Base-by-base conservation (phyloP, 305 asterid genomes). In the Plantago lanceolata region DNA sequence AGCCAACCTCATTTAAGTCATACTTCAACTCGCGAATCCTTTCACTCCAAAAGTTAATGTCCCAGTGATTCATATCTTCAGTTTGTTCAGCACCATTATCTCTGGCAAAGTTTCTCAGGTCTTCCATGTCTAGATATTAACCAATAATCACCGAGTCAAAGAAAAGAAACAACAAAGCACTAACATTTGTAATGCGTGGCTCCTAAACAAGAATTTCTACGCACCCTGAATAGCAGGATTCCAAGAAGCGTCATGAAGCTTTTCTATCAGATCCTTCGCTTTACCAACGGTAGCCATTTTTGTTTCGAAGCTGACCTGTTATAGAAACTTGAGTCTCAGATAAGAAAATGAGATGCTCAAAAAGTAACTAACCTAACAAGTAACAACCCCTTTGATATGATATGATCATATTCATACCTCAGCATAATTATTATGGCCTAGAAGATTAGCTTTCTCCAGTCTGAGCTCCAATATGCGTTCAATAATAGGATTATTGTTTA, bases 211-310 rank as follows among this genome's bases (percentile, higher is more conserved):
- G 15, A 40, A 11, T 40, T 40, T 40, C 3, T 40, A 40, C 45
- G 15, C 73, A 93, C 97, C 99, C 79, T 86, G 86, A 74, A 93
- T 95, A 55, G 94, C 98, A 80, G 97, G 83, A 73, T 81, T 69
- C 97, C 98, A 93, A 43, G 98, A 93, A 66, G 95, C 94, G 77
- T 65, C 57, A 58, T 95, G 86, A 70, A 93, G 85, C 73, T 83
- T 93, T 75, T 87, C 97, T 70, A 93, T 92, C 68, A 93, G 96
- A 73, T 89, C 97, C 79, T 75, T 84, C 19, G 95, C 98, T 74
- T 87, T 84, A 40, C 81, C 85, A 69, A 81, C 82, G 29, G 97
- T 85, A 40, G 98, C 98, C 98, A 93, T 93, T 82, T 93, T 93
- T 69, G 83, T 78, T 43, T 95, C 92, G 94, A 93, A 88, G 79